These are phyloP conservation scores for Salix dunnii DNA, from an alignment of 345 rosid species.

Conservation along the genomic window DNA sequence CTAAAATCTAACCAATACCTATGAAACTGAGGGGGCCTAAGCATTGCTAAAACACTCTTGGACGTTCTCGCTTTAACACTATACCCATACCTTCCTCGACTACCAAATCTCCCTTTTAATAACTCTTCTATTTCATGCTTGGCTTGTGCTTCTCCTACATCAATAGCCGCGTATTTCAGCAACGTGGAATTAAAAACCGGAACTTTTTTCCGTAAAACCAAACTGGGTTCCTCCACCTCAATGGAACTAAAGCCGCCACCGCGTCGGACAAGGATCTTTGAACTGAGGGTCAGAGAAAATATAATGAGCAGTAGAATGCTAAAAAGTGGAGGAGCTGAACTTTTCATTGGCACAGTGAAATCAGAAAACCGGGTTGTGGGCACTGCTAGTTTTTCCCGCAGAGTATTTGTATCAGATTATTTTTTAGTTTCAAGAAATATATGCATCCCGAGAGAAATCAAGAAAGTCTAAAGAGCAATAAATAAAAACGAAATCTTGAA, in stretches of 20 bases:
- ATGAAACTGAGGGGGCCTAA: slow-evolving; percentile 57
- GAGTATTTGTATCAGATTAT: slow-evolving; percentile 31
- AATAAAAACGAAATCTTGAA: not conserved
- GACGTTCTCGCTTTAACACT: slow-evolving; percentile 19
- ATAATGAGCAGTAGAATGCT: slow-evolving; percentile 51
- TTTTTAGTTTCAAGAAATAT: slow-evolving; percentile 13
- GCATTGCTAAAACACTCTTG: slow-evolving; percentile 30
- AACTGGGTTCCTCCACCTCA: slow-evolving; percentile 24
- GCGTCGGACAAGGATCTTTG: slow-evolving; percentile 40
- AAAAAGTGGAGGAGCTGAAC: slow-evolving; percentile 61
- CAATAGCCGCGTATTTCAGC: slow-evolving; percentile 62
- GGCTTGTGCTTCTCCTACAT: slow-evolving; percentile 51
- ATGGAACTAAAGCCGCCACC: slow-evolving; percentile 36
- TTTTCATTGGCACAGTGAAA: slow-evolving; percentile 46
- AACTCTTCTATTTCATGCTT: slow-evolving; percentile 61
- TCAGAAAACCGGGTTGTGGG: slow-evolving; percentile 13
- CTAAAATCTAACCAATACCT: slow-evolving; percentile 71
- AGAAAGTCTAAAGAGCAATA: not conserved
- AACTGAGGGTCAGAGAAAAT: slow-evolving; percentile 52
- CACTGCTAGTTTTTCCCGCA: slow-evolving; percentile 11
- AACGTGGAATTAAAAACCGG: slow-evolving; percentile 60
- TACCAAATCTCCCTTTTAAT: slow-evolving; percentile 51
- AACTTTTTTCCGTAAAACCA: not conserved
- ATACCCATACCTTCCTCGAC: slow-evolving; percentile 42
- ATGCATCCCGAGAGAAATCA: slow-evolving; percentile 11